A percentile compares a stretch with the other conserved stretches of the same genome.
These are phyloP conservation scores for Coelastrella sp. DNA, from an alignment of 139 green algal genomes.

Conservation along the genomic window DNA sequence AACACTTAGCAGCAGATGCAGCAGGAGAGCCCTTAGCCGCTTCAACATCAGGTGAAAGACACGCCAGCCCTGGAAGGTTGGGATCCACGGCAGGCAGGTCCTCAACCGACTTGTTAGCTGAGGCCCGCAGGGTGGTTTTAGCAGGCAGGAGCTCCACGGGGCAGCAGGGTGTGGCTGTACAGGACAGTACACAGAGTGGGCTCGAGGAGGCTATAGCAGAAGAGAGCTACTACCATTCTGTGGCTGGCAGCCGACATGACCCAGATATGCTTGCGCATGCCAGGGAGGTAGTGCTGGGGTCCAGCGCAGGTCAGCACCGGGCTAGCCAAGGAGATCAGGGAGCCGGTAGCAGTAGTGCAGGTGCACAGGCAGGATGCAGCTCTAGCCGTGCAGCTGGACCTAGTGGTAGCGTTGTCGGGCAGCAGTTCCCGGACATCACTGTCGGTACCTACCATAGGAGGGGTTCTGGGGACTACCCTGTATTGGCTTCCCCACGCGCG, in stretches of 20 bases:
- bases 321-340: not conserved
- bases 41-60: not conserved
- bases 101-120: not conserved
- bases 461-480: not conserved
- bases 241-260: not conserved
- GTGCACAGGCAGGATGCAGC: not conserved
- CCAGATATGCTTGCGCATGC: not conserved
- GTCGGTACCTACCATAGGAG: not conserved
- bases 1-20: not conserved
- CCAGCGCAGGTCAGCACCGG: not conserved
- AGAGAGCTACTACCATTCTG: not conserved
- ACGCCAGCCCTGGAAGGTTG: too few relatives aligned
- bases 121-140: not conserved
- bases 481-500: not conserved
- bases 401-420: not conserved
- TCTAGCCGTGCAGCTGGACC: not conserved
- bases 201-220: not conserved
- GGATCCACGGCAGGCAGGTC: too few relatives aligned
- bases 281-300: slow-evolving; percentile 52
- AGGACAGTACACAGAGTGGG: not conserved
- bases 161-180: not conserved
- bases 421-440: not conserved
- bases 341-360: not conserved
- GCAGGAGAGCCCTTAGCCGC: not conserved
- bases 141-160: not conserved